phyloP scores from a whole-genome alignment of 2,329 filamentous ascomycete genomes.

The Acephala macrosclerotiorum region DNA sequence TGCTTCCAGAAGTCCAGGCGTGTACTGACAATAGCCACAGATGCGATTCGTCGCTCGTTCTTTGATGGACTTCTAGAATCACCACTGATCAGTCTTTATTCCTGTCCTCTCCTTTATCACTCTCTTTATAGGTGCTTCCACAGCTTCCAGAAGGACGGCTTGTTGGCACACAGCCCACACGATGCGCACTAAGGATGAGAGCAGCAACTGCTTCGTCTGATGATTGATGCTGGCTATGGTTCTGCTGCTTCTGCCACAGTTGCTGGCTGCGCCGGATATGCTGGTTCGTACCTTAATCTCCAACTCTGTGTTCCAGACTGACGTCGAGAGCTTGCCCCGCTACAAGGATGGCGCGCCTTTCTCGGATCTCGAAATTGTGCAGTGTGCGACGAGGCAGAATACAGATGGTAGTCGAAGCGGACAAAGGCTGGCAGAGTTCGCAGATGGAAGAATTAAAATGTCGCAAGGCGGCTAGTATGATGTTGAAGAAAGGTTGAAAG shows the following conservation, averaged over 20 bases:
- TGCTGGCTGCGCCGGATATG: slow-evolving; percentile 14
- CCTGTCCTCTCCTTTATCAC: slow-evolving; percentile 21
- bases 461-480: slow-evolving; percentile 6
- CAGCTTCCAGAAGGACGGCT: slow-evolving; percentile 29
- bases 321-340: slow-evolving; percentile 37
- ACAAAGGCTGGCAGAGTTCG: neutral
- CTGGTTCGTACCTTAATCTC: slow-evolving; percentile 34
- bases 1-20: slow-evolving; percentile 22
- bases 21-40: slow-evolving; percentile 5
- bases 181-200: slow-evolving; percentile 13
- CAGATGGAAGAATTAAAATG: slow-evolving; percentile 14
- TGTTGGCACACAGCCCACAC: neutral
- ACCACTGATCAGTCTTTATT: slow-evolving; percentile 22
- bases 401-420: slow-evolving; percentile 6
- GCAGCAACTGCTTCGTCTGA: slow-evolving; percentile 27
- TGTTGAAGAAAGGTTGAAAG: slow-evolving; percentile 14
- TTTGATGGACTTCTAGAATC: slow-evolving; percentile 28
- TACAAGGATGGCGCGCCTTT: slow-evolving; percentile 34
- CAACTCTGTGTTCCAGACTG: slow-evolving; percentile 35
- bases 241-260: neutral
- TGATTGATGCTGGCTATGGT: neutral
- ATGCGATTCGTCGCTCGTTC: slow-evolving; percentile 21
- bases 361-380: slow-evolving; percentile 15
- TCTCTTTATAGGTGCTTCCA: slow-evolving; percentile 12
- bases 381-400: slow-evolving; percentile 16